A percentile compares a stretch with the other conserved stretches of the same genome.
These are phyloP conservation scores for Suillus sp. DNA, from an alignment of 768 basidiomycete genomes.

Conservation along the genomic window DNA sequence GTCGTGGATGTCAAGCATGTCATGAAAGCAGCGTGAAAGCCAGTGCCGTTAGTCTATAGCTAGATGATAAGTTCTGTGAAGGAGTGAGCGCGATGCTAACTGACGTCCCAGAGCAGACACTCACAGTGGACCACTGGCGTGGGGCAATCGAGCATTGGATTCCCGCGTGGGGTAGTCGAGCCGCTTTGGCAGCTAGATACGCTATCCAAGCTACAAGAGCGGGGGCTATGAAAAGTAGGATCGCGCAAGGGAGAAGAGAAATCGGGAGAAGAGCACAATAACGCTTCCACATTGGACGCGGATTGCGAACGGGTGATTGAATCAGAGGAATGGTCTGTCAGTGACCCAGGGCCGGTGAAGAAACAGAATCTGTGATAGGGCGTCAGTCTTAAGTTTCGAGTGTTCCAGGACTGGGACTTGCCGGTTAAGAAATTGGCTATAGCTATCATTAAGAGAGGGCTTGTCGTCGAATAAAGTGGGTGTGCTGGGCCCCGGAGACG, in stretches of 20 bases:
- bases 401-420: conserved; percentile 35
- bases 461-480: conserved; percentile 14
- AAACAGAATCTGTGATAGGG: conserved; percentile 67
- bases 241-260: conserved; percentile 27
- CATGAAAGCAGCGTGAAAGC: neutral
- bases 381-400: conserved; percentile 10
- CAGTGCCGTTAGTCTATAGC: conserved; percentile 5
- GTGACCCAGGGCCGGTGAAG: conserved; percentile 61
- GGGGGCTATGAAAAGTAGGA: conserved; percentile 17
- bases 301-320: conserved; percentile 45
- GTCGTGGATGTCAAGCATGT: neutral
- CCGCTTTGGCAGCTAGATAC: conserved; percentile 28
- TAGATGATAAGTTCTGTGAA: conserved; percentile 1
- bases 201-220: conserved; percentile 35
- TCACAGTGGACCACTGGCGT: conserved; percentile 16
- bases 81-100: neutral
- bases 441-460: conserved; percentile 37
- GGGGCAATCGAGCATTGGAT: conserved; percentile 19
- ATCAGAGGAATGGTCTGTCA: conserved; percentile 32
- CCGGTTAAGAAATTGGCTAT: conserved; percentile 67
- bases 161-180: conserved; percentile 30
- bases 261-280: conserved; percentile 39
- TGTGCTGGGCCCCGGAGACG: conserved; percentile 41
- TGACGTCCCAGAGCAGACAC: neutral
- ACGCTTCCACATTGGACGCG: conserved; percentile 56